Percentiles rank a stretch among this genome's conserved stretches.
Evolutionary conservation across 805 yeast species (phyloP).

Genomic region (Metschnikowia gruessii): DNA sequence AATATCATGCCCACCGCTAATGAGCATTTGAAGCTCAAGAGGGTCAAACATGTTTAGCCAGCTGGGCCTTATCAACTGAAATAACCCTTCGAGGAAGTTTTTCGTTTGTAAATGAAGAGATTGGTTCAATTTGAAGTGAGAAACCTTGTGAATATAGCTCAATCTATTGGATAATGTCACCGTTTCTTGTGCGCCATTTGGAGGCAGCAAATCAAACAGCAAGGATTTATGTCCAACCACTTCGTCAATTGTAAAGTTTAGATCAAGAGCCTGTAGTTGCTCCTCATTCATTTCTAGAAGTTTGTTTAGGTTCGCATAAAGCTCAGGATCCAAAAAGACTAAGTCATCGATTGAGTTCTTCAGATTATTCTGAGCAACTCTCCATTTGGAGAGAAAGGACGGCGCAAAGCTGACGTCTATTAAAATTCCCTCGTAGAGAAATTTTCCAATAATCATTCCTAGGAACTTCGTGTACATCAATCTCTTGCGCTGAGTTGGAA

Average conservation of each 20-base stretch:
- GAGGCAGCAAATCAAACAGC: constrained; percentile 53
- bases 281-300: constrained; percentile 52
- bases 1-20: constrained; percentile 65
- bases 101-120: constrained; percentile 56
- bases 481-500: constrained; percentile 25
- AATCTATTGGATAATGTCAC: constrained; percentile 62
- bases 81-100: constrained; percentile 68
- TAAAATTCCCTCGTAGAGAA: constrained; percentile 77
- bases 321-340: constrained; percentile 61
- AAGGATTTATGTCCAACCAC: constrained; percentile 36
- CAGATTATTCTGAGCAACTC: constrained; percentile 37
- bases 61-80: constrained; percentile 59
- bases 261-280: constrained; percentile 56
- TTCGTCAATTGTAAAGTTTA: constrained; percentile 66
- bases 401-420: constrained; percentile 85
- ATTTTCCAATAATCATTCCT: constrained; percentile 85
- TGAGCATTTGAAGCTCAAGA: constrained; percentile 74
- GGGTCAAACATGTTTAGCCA: constrained; percentile 90
- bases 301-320: constrained; percentile 63
- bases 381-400: constrained; percentile 72
- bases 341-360: constrained; percentile 78
- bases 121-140: constrained; percentile 74
- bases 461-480: constrained; percentile 51
- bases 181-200: constrained; percentile 52
- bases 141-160: constrained; percentile 71